Conservation (phyloP, 176 grass and related monocot species). For the barley (Hordeum vulgare) region MorexV3_pseudomolecules_assembly NC_058522.1:77553153-77553652, state of each 20-base stretch:
- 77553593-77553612: slow-evolving; percentile 35
- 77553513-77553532: slow-evolving; percentile 89
- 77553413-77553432: slow-evolving; percentile 60
- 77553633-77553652: slow-evolving; percentile 47
- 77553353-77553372: slow-evolving; percentile 79
- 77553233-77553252: background rate
- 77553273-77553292: slow-evolving; percentile 62
- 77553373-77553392: slow-evolving; percentile 85
- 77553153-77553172: background rate
- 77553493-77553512: slow-evolving; percentile 93
- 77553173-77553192: background rate
- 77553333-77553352: slow-evolving; percentile 93
- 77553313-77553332: slow-evolving; percentile 98
- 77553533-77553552: slow-evolving; percentile 82
- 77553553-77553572: slow-evolving; percentile 86
- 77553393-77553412: slow-evolving; percentile 98
- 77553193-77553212: background rate
- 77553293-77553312: slow-evolving; percentile 84
- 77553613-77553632: slow-evolving; percentile 53
- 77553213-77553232: slow-evolving; percentile 2
- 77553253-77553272: background rate
- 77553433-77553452: slow-evolving; percentile 89
- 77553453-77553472: slow-evolving; percentile 94
- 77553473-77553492: slow-evolving; percentile 90
- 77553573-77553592: slow-evolving; percentile 40